These are phyloP conservation scores for Gossypium australe DNA, from an alignment of 345 rosid species.

Conservation along the genomic window DNA sequence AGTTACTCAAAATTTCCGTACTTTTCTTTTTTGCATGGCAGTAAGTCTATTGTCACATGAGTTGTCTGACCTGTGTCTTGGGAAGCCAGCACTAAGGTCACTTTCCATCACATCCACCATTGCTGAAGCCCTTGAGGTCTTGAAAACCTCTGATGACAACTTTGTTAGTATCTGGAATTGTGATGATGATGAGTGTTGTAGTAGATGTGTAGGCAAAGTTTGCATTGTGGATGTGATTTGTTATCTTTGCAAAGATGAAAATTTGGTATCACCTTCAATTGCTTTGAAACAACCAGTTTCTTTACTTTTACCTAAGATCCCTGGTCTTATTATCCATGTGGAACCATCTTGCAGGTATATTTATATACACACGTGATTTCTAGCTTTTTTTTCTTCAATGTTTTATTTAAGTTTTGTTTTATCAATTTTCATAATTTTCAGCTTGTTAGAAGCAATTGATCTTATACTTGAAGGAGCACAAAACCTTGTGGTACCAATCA, in stretches of 20 bases:
- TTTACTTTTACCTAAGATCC: constrained; percentile 45
- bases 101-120: constrained; percentile 53
- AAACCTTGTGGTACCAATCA: constrained; percentile 76
- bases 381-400: background rate
- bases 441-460: constrained; percentile 75
- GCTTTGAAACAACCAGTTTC: constrained; percentile 63
- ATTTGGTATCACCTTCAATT: constrained; percentile 40
- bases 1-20: background rate
- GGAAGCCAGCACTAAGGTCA: constrained; percentile 78
- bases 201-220: constrained; percentile 71
- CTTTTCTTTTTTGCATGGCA: constrained; percentile 55
- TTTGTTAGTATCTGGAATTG: constrained; percentile 80
- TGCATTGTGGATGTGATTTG: constrained; percentile 88
- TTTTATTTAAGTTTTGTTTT: background rate
- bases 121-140: constrained; percentile 47
- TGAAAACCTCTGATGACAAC: constrained; percentile 54
- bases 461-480: constrained; percentile 79
- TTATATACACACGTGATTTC: background rate
- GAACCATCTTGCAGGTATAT: constrained; percentile 61
- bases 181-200: constrained; percentile 38
- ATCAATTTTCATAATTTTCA: constrained; percentile 20
- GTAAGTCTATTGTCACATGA: constrained; percentile 49
- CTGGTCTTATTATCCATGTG: constrained; percentile 48
- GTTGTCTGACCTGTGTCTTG: constrained; percentile 89
- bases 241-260: constrained; percentile 57